phyloP scores from a whole-genome alignment of 345 rosid species.

The Mallotus nudiflorus region DNA sequence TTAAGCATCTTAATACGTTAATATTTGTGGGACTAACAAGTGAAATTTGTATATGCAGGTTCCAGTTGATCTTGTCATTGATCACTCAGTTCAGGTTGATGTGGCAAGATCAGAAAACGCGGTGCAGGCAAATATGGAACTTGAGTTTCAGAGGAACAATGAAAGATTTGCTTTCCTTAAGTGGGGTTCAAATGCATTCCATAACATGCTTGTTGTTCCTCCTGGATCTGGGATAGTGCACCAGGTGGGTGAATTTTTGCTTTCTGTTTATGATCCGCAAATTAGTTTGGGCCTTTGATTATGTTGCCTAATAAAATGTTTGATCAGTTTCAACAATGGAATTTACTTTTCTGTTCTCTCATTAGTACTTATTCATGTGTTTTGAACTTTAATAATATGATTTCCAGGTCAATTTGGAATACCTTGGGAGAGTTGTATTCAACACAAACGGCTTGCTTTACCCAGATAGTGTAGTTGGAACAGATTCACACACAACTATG shows the following conservation, averaged over 20 bases:
- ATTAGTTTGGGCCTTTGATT: background rate
- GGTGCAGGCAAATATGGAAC: conserved; percentile 90
- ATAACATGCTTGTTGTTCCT: conserved; percentile 95
- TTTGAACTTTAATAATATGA: conserved; percentile 6
- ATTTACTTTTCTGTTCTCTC: background rate
- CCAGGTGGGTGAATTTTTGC: conserved; percentile 51
- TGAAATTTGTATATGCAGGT: conserved; percentile 46
- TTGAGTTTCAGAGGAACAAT: conserved; percentile 78
- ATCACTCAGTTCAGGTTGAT: conserved; percentile 95
- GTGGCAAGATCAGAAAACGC: conserved; percentile 92
- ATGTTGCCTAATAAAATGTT: background rate
- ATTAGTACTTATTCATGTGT: background rate
- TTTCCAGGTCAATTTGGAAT: conserved; percentile 83
- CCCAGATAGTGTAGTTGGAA: conserved; percentile 95
- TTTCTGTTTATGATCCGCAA: background rate
- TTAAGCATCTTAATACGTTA: background rate
- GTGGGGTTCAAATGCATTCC: conserved; percentile 92
- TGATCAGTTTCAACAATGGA: background rate
- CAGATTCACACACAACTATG: conserved; percentile 96
- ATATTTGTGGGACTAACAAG: background rate
- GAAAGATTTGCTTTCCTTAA: conserved; percentile 94
- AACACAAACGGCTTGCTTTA: conserved; percentile 72
- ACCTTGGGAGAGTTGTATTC: conserved; percentile 93
- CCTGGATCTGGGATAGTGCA: conserved; percentile 97
- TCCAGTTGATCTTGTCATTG: conserved; percentile 97